Percentiles rank a stretch among this genome's conserved stretches.
Conservation (phyloP, 768 basidiomycete genomes). For the Suillus brevipes region DNA sequence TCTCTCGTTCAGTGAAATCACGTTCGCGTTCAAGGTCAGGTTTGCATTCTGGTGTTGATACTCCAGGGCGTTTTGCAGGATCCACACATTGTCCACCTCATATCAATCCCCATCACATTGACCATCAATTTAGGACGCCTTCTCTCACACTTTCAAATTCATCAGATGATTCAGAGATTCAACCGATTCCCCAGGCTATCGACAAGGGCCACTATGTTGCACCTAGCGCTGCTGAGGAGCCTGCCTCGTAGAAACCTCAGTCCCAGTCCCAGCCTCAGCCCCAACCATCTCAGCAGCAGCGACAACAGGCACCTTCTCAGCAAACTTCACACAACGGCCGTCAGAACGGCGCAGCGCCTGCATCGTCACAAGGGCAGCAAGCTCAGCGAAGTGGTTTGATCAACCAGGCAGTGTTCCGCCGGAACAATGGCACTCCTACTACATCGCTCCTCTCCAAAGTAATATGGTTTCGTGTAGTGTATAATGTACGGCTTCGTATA, state of each 20-base stretch:
- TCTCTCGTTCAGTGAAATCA: too few relatives aligned
- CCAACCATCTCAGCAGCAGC: slow-evolving; percentile 31
- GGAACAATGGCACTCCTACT: slow-evolving; percentile 27
- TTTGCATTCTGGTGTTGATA: too few relatives aligned
- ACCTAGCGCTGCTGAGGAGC: slow-evolving; percentile 51
- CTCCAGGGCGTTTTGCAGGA: too few relatives aligned
- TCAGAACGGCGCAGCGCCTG: slow-evolving; percentile 24
- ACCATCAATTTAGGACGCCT: too few relatives aligned
- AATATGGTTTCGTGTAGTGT: too few relatives aligned
- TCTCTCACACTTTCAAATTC: too few relatives aligned
- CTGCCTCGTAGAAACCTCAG: slow-evolving; percentile 42
- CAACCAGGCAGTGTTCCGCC: slow-evolving; percentile 29
- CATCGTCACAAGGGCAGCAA: slow-evolving; percentile 21
- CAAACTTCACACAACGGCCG: slow-evolving; percentile 30
- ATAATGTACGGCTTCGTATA: too few relatives aligned
- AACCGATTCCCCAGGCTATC: slow-evolving; percentile 89
- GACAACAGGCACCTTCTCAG: slow-evolving; percentile 29
- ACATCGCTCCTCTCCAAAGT: too few relatives aligned
- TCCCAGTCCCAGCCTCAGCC: slow-evolving; percentile 39
- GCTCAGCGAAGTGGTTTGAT: slow-evolving; percentile 22
- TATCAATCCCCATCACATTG: too few relatives aligned
- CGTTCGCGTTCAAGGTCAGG: too few relatives aligned
- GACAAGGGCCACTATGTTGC: slow-evolving; percentile 94
- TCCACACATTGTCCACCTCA: too few relatives aligned
- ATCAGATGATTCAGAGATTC: too few relatives aligned